Percentiles rank a stretch among this genome's conserved stretches.
Conservation (phyloP, 495 filamentous ascomycete genomes). For the Podospora didyma region DNA sequence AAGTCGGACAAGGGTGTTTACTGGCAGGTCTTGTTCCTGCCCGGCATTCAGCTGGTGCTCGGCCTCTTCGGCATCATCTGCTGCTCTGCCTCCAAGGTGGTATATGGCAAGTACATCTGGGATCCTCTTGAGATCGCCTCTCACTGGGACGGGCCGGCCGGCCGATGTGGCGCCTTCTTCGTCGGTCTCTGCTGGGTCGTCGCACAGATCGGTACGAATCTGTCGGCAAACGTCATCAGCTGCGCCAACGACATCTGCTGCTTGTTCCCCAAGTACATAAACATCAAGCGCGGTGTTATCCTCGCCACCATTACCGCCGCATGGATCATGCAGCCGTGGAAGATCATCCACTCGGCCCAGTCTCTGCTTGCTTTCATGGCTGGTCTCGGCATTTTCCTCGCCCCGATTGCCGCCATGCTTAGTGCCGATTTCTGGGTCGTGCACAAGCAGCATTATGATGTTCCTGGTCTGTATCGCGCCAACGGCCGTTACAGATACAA, state of each 20-base stretch:
- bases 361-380: constrained; percentile 59
- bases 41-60: constrained; percentile 51
- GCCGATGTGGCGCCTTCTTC: constrained; percentile 54
- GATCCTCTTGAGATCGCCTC: constrained; percentile 52
- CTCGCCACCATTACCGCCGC: constrained; percentile 52
- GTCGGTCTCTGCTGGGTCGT: constrained; percentile 47
- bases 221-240: constrained; percentile 63
- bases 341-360: constrained; percentile 55
- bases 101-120: constrained; percentile 56
- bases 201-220: constrained; percentile 58
- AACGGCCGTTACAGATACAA: constrained; percentile 34
- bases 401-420: constrained; percentile 46
- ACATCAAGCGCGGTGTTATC: constrained; percentile 61
- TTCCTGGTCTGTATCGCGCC: constrained; percentile 37
- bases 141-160: constrained; percentile 46
- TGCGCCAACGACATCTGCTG: constrained; percentile 62
- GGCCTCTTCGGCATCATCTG: constrained; percentile 50
- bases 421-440: constrained; percentile 48
- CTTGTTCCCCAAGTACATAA: constrained; percentile 55
- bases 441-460: constrained; percentile 39
- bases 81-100: constrained; percentile 44
- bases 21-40: constrained; percentile 53
- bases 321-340: constrained; percentile 62
- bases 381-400: constrained; percentile 41
- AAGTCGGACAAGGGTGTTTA: constrained; percentile 48